Conservation (phyloP, 257 asterid genomes). For the Asclepias syriaca region DNA sequence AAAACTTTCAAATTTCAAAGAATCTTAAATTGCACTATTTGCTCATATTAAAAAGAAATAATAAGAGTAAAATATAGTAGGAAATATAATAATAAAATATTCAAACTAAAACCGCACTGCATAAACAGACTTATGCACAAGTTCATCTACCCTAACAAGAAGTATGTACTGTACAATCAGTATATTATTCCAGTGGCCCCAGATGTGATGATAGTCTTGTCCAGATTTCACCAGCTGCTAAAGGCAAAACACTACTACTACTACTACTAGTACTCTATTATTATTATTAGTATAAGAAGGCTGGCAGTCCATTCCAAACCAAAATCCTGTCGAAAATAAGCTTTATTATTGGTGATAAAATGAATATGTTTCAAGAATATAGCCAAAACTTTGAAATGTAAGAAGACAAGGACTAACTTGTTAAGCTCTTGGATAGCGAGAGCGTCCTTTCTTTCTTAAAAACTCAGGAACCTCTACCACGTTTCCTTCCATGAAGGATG, state of each 20-base stretch:
- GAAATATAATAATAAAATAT: background rate
- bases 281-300: slow-evolving; percentile 11
- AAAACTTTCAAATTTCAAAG: too few species aligned
- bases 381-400: background rate
- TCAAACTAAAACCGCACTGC: background rate
- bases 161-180: slow-evolving; percentile 22
- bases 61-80: background rate
- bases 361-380: background rate
- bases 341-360: background rate
- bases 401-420: slow-evolving; percentile 5
- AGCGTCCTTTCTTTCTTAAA: slow-evolving; percentile 77
- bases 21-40: background rate
- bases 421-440: slow-evolving; percentile 83
- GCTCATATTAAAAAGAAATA: too few species aligned
- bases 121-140: slow-evolving; percentile 15
- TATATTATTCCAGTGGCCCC: slow-evolving; percentile 13
- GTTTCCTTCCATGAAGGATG: slow-evolving; percentile 67
- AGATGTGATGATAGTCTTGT: slow-evolving; percentile 4
- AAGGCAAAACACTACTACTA: background rate
- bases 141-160: slow-evolving; percentile 9
- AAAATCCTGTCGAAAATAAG: slow-evolving; percentile 30
- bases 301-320: slow-evolving; percentile 17
- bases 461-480: slow-evolving; percentile 83
- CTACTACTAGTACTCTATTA: background rate
- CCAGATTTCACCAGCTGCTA: background rate